Conservation (phyloP, 768 basidiomycete species). For the Dioszegia hungarica region DNA sequence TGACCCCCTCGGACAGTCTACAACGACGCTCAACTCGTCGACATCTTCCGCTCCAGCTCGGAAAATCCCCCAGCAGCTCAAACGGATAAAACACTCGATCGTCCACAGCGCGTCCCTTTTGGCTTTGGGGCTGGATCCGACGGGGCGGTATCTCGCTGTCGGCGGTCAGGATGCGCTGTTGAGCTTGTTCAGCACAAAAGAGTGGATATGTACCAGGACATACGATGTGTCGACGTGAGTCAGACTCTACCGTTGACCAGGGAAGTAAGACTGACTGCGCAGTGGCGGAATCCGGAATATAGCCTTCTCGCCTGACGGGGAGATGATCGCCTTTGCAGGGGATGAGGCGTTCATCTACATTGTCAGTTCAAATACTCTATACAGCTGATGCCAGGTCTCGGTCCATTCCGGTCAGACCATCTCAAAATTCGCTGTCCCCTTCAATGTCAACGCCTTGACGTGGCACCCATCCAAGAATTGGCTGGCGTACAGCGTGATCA, state of each 20-base stretch:
- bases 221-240: conserved; percentile 40
- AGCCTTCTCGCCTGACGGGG: conserved; percentile 41
- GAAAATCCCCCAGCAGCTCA: conserved; percentile 17
- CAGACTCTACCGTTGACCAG: not conserved
- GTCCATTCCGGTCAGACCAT: conserved; percentile 23
- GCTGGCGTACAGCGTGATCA: conserved; percentile 28
- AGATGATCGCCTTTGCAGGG: conserved; percentile 37
- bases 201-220: conserved; percentile 39
- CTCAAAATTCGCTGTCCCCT: conserved; percentile 25
- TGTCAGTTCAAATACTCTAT: conserved; percentile 2
- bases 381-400: conserved; percentile 22
- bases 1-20: not conserved
- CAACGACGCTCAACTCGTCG: conserved; percentile 10
- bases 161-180: conserved; percentile 43
- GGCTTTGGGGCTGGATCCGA: conserved; percentile 27
- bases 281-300: conserved; percentile 34
- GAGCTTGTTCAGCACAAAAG: conserved; percentile 31
- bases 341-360: conserved; percentile 35
- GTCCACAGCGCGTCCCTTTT: conserved; percentile 30
- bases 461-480: conserved; percentile 37
- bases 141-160: conserved; percentile 32
- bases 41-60: conserved; percentile 10
- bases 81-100: conserved; percentile 27
- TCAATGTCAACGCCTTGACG: conserved; percentile 21
- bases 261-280: not conserved